Evolutionary conservation across 73 alveolate species (phyloP).

Genomic region (Paramecium caudatum): DNA sequence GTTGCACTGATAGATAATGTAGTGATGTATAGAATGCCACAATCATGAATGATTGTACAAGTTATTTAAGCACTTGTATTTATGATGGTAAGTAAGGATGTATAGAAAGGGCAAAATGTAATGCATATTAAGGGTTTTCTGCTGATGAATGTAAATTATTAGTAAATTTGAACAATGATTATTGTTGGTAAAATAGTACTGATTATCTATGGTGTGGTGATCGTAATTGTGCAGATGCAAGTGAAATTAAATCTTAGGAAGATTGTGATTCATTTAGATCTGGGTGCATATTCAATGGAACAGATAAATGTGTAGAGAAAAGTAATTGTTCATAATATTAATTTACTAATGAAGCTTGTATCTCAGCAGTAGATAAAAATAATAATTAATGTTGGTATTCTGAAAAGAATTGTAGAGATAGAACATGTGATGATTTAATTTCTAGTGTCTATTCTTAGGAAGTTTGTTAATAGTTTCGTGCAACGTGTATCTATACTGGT

Average conservation of each 20-base stretch:
- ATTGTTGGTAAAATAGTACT: neutral
- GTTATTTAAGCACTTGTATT: neutral
- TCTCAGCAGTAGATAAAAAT: neutral
- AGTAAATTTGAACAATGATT: neutral
- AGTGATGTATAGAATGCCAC: slow-evolving; percentile 15
- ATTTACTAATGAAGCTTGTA: neutral
- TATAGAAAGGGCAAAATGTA: neutral
- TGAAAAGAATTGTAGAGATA: neutral
- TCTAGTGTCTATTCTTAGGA: neutral
- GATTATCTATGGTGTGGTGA: neutral
- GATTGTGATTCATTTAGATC: neutral
- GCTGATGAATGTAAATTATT: neutral
- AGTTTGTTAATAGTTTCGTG: neutral
- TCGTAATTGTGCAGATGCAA: slow-evolving; percentile 9
- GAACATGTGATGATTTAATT: neutral
- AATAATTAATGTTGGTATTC: neutral
- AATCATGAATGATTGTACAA: neutral
- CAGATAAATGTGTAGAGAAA: slow-evolving; percentile 5
- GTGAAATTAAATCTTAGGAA: neutral
- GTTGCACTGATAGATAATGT: slow-evolving; percentile 33
- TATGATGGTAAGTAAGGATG: neutral
- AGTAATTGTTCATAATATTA: neutral
- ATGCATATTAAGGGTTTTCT: neutral
- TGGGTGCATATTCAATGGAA: neutral
- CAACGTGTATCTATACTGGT: slow-evolving; percentile 29